phyloP scores from a whole-genome alignment of 495 filamentous ascomycete genomes.

The Penicillium robsamsonii region DNA sequence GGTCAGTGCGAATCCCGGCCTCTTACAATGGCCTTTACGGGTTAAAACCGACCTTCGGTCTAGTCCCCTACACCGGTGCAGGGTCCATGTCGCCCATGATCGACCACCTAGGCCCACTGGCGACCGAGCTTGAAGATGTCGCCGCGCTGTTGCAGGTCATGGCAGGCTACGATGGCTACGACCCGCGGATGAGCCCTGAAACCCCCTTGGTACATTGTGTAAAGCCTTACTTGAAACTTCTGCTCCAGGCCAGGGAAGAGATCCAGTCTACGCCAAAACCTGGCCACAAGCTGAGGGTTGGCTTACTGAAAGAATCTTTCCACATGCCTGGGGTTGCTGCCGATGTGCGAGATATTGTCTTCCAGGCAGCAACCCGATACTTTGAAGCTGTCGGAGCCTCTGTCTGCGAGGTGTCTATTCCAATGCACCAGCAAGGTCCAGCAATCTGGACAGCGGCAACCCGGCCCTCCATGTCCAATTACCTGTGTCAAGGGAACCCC shows the following conservation, averaged over 20 bases:
- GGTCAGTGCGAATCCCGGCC: conserved; percentile 53
- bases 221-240: conserved; percentile 16
- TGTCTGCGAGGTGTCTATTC: conserved; percentile 50
- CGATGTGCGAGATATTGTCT: conserved; percentile 40
- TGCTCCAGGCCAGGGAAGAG: conserved; percentile 31
- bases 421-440: conserved; percentile 43
- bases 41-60: conserved; percentile 49
- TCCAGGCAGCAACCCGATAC: conserved; percentile 34
- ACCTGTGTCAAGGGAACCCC: conserved; percentile 29
- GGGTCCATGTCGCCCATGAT: conserved; percentile 39
- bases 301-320: conserved; percentile 49
- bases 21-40: conserved; percentile 43
- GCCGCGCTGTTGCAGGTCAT: conserved; percentile 52
- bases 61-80: conserved; percentile 51
- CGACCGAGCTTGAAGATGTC: conserved; percentile 48
- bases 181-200: conserved; percentile 48
- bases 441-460: conserved; percentile 49
- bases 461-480: conserved; percentile 33
- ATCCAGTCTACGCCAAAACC: neutral
- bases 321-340: conserved; percentile 38
- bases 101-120: conserved; percentile 52
- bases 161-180: conserved; percentile 54
- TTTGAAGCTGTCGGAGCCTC: conserved; percentile 47
- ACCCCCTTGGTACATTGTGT: conserved; percentile 36
- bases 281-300: conserved; percentile 35